Base-by-base conservation (phyloP, 2,329 filamentous ascomycete genomes). In the Colletotrichum abscissum region DNA sequence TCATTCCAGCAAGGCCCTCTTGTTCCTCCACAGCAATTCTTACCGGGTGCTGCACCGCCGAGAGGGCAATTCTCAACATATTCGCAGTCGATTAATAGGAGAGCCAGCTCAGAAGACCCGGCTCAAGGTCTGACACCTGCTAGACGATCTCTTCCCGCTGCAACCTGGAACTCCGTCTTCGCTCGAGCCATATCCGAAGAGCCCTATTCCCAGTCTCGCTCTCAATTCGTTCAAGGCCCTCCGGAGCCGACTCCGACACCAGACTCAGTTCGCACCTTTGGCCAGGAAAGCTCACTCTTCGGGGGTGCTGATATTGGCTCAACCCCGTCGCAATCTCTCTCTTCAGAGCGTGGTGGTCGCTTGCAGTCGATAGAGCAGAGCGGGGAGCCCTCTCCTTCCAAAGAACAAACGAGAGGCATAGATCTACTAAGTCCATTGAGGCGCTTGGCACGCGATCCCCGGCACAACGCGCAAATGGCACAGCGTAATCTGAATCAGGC, bases 231-330 rank as follows among this genome's bases (percentile, higher is more conserved):
- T 2, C 46, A 24, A 8, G 64, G 63, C 33, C 60, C 67, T 26
- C 33, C 52, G 42, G 54, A 56, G 3, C 60, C 49, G 9, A 28
- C 60, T 1, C 62, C 42, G 1, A 68, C 59, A 4, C 64, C 63
- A 5, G 74, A 75, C 4, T 72, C 74, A 12, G 9, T 49, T 2
- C 73, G 74, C 9, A 75, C 69, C 12, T 76, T 75, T 38, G 66
- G 69, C 12, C 57, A 74, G 24, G 74, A 76, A 52, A 76, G 74
- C 56, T 72, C 67, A 14, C 38, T 76, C 6, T 76, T 65, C 14
- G 58, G 63, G 19, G 66, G 46, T 12, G 73, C 73, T 11, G 42
- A 30, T 7, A 58, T 75, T 22, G 54, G 26, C 3, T 75, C 67
- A 8, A 58, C 64, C 12, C 57, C 67, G 22, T 58, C 65, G 5